These are phyloP conservation scores for Firmiana major DNA, from an alignment of 345 rosid genomes.

Conservation along the genomic window DNA sequence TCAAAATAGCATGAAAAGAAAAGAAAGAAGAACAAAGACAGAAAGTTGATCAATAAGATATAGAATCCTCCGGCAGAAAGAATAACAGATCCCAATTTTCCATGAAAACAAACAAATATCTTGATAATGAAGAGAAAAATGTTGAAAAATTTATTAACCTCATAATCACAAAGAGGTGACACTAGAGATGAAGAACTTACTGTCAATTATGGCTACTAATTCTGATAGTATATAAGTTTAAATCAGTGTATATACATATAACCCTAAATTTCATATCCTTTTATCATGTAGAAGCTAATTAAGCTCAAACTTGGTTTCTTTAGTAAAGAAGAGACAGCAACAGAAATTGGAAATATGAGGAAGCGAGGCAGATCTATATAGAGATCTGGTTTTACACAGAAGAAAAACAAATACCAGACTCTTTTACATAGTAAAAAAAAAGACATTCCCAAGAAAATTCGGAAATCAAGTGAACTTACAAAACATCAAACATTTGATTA, in stretches of 20 bases:
- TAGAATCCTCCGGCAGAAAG: background rate
- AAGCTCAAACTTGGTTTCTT: background rate
- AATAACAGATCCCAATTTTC: background rate
- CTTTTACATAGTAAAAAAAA: background rate
- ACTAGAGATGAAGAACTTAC: background rate
- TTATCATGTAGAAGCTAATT: slow-evolving; percentile 5
- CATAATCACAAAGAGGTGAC: background rate
- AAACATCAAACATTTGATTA: background rate
- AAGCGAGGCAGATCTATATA: background rate
- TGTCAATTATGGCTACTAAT: background rate
- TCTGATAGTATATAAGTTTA: background rate
- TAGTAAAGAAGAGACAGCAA: background rate
- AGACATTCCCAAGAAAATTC: background rate
- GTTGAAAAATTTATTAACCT: background rate
- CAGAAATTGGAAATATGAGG: background rate
- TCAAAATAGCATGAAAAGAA: slow-evolving; percentile 1
- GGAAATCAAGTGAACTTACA: background rate
- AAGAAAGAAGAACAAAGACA: background rate
- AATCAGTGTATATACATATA: background rate
- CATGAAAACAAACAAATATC: background rate
- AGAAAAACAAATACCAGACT: background rate
- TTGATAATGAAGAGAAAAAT: background rate
- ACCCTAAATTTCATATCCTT: slow-evolving; percentile 2
- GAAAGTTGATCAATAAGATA: background rate
- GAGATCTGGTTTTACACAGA: background rate